These are phyloP conservation scores for Suillus paluster DNA, from an alignment of 768 basidiomycete species.

Conservation along the genomic window DNA sequence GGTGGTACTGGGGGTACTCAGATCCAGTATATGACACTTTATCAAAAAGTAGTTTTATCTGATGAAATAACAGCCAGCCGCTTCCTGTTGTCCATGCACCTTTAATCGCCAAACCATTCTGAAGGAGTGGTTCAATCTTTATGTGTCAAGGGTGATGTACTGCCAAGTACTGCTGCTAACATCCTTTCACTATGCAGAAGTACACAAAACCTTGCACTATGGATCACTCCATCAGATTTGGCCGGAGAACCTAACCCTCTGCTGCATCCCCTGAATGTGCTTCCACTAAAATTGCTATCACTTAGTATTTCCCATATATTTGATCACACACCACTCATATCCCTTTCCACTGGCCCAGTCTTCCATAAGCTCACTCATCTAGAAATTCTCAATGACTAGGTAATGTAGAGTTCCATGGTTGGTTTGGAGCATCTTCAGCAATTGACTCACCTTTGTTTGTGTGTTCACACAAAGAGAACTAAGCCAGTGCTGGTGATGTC, in stretches of 20 bases:
- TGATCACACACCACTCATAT: neutral
- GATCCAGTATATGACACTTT: too few relatives aligned
- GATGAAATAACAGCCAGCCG: slow-evolving; percentile 10
- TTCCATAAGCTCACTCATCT: slow-evolving; percentile 22
- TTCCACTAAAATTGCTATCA: slow-evolving; percentile 21
- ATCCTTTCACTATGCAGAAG: slow-evolving; percentile 18
- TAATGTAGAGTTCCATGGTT: slow-evolving; percentile 21
- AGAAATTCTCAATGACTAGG: slow-evolving; percentile 25
- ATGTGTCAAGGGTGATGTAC: slow-evolving; percentile 21
- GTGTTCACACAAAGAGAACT: slow-evolving; percentile 7
- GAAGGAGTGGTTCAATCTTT: slow-evolving; percentile 17
- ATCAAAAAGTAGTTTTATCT: slow-evolving; percentile 22
- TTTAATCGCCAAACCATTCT: slow-evolving; percentile 15
- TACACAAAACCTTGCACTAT: slow-evolving; percentile 21
- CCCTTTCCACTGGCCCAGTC: slow-evolving; percentile 11
- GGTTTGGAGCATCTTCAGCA: slow-evolving; percentile 20
- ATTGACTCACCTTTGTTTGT: slow-evolving; percentile 19
- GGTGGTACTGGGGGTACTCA: too few relatives aligned
- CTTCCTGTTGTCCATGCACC: slow-evolving; percentile 16
- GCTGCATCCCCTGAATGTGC: slow-evolving; percentile 10
- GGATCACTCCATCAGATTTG: slow-evolving; percentile 13
- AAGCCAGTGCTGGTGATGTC: neutral
- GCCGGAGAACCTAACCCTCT: slow-evolving; percentile 1
- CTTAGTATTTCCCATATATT: slow-evolving; percentile 16
- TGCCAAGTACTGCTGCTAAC: neutral